Evolutionary conservation across 352 stramenopile genomes (phyloP), one percentile per base, ranked within the genome.

Genomic region (Globisporangium ultimum): DNA sequence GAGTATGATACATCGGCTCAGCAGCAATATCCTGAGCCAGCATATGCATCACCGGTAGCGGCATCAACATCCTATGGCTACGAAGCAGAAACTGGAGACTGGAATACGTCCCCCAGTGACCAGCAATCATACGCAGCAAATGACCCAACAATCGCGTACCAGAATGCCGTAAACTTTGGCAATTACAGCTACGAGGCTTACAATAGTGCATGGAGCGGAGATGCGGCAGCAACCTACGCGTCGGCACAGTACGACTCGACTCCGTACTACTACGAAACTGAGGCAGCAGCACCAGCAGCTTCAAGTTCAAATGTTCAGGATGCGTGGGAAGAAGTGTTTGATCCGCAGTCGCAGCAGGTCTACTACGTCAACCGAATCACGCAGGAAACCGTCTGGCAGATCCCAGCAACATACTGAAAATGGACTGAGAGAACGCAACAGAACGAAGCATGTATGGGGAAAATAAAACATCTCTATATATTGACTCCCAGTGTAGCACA

Each of bases 331-430:
- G 80, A 90, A 70, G 76, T 87, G 17, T 89, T 84, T 58, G 79
- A 93, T 53, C 70, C 80, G 2, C 41, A 56, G 46, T 74, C 75
- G 3, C 58, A 74, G 14, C 76, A 77, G 20, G 58, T 55, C 2
- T 93, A 89, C 67, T 93, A 84, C 59, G 72, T 80, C 50, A 91
- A 93, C 57, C 74, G 70, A 38, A 48, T 70, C 24, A 93, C 84
- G 8, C 67, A 72, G 53, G 64, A 90, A 56, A 85, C 77, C 1
- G 66, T 76, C 1, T 93, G 84, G 84, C 52, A 79, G 45, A 32
- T 64, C 1, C 76, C 77, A 0, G 18, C 24, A 15, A 12, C 14
- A 3, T 49, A 51, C 13, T 34, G 17, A 42, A 50, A 38, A 17
- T 48, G 9, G 24, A 32, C 24, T 17, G 22, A 58, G 17, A 20